Evolutionary conservation across 495 filamentous ascomycete species (phyloP).

Genomic region (Daldinia childiae): DNA sequence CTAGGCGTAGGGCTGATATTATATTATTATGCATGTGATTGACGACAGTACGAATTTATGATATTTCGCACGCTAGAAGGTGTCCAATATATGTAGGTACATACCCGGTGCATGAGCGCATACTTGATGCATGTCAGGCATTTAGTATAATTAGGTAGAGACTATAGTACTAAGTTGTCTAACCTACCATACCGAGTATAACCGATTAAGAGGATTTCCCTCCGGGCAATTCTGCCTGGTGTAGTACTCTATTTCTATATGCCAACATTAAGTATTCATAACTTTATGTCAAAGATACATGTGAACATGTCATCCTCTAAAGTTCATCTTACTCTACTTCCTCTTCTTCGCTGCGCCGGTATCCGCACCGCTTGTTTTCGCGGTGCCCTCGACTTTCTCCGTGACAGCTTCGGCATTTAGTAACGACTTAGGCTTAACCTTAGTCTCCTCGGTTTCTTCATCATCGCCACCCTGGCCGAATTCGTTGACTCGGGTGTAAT

Average conservation of each 20-base stretch:
- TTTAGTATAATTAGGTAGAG: background rate
- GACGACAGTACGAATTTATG: conserved; percentile 13
- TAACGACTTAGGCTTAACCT: conserved; percentile 39
- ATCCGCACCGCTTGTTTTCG: conserved; percentile 55
- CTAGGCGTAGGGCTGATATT: background rate
- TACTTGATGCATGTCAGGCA: background rate
- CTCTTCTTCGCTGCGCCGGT: conserved; percentile 60
- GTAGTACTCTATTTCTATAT: background rate
- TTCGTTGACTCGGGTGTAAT: conserved; percentile 93
- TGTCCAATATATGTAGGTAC: background rate
- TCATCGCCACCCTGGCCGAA: conserved; percentile 97
- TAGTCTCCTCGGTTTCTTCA: conserved; percentile 61
- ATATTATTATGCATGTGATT: conserved; percentile 19
- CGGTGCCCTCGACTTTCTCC: conserved; percentile 34
- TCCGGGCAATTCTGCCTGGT: background rate
- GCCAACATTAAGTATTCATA: conserved; percentile 3
- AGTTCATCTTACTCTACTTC: conserved; percentile 45
- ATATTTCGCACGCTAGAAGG: background rate
- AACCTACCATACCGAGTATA: background rate
- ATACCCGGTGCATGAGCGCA: background rate
- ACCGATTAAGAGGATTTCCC: background rate
- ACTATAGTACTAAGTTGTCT: background rate
- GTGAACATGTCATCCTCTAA: background rate
- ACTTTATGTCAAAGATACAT: conserved; percentile 8
- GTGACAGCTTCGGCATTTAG: conserved; percentile 35